Evolutionary conservation across 192 early-diverging fungal species (phyloP), one percentile per base, ranked within the genome.

Genomic region (Backusella parvicylindrica): DNA sequence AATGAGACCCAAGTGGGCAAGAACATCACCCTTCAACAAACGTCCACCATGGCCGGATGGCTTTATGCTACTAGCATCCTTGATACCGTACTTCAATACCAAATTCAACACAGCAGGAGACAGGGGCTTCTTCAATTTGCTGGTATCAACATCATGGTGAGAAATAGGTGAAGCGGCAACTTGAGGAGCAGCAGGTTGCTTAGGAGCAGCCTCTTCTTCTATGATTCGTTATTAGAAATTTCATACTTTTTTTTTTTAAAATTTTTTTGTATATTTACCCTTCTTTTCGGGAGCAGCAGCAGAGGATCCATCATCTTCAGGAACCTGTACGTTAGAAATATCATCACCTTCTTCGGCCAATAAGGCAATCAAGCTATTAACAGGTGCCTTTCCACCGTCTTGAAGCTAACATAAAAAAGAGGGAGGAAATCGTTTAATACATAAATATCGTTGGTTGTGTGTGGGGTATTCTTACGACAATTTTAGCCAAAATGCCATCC

Each of bases 401-500:
- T 79, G 81, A 9, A 81, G 66, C 87, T 88, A 64, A 26, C n/a
- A 73, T 5, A 41, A 71, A 36, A 71, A 67, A 28, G 3, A 1
- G 13, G 2, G 40, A 12, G 12, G 40, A 12, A 15, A 15, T 5
- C 43, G 7, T 47, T 47, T 47, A 47, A 47, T 47, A 41, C 40
- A 12, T 13, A 41, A 41, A 41, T n/a, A n/a, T n/a, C 33, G 33
- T 35, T 47, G 18, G 43, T 47, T 1, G 4, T 16, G 18, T 36
- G 23, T 83, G 84, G 3, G 38, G 30, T 18, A 40, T 13, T 71
- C 83, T 71, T 74, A 95, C 85, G 76, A 99, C 83, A 81, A 97
- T 96, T 88, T 97, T 92, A 79, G 96, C 97, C 37, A 99, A 78
- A 76, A 94, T 92, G 35, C 97, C 97, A 81, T 99, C 97, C 43